These are phyloP conservation scores for Lasiosphaeria ovina DNA, from an alignment of 495 filamentous ascomycete species.

Conservation along the genomic window DNA sequence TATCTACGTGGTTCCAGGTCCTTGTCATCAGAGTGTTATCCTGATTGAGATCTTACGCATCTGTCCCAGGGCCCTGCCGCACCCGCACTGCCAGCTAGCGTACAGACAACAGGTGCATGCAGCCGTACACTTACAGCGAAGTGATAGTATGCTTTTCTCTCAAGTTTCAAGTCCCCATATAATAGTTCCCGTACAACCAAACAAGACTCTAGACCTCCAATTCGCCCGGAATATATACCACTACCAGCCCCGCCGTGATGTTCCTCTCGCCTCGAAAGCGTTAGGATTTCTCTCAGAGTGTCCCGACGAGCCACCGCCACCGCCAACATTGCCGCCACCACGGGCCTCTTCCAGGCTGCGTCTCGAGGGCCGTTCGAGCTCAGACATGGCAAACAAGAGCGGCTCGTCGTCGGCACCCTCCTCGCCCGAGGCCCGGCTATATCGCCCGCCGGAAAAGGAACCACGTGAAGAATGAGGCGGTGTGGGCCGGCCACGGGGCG, in stretches of 20 bases:
- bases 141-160: no score
- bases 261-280: slow-evolving; percentile 16
- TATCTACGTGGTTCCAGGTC: no score
- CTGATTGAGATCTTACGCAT: no score
- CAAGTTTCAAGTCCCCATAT: no score
- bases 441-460: slow-evolving; percentile 32
- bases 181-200: not conserved
- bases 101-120: no score
- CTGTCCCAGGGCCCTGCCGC: no score
- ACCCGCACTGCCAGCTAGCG: no score
- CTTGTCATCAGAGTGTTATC: no score
- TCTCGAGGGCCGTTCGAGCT: slow-evolving; percentile 65
- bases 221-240: not conserved
- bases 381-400: slow-evolving; percentile 84
- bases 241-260: slow-evolving; percentile 20
- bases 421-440: slow-evolving; percentile 19
- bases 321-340: not conserved
- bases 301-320: not conserved
- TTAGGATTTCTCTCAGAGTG: not conserved
- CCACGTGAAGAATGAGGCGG: slow-evolving; percentile 36
- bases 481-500: slow-evolving; percentile 24
- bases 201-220: slow-evolving; percentile 1
- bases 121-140: no score
- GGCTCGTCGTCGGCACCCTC: slow-evolving; percentile 71
- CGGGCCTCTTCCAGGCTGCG: slow-evolving; percentile 68